Evolutionary conservation across 768 basidiomycete species (phyloP).

Genomic region (Multifurca ochricompacta): DNA sequence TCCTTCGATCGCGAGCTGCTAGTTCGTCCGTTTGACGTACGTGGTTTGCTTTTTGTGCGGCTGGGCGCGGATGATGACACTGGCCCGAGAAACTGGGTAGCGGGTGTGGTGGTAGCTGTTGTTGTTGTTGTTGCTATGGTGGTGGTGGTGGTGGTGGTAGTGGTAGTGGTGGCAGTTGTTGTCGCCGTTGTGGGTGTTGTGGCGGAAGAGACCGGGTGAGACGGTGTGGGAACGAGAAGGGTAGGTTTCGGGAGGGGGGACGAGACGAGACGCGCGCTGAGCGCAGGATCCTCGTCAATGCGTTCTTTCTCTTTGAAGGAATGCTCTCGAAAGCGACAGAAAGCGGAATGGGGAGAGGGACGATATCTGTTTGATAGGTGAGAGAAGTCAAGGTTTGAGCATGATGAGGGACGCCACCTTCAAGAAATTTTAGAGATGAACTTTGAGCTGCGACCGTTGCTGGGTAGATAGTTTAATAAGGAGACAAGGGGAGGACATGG

Average conservation of each 20-base stretch:
- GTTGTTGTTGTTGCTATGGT: constrained; percentile 8
- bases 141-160: constrained; percentile 10
- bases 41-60: constrained; percentile 7
- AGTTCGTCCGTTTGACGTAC: constrained; percentile 13
- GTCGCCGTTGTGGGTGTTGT: constrained; percentile 10
- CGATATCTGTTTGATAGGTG: constrained; percentile 8
- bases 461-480: background rate
- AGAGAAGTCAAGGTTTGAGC: background rate
- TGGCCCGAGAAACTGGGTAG: constrained; percentile 3
- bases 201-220: constrained; percentile 9
- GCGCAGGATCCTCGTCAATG: constrained; percentile 20
- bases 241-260: constrained; percentile 8
- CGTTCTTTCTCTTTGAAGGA: constrained; percentile 18
- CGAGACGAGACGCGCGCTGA: constrained; percentile 4
- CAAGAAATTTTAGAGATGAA: constrained; percentile 13
- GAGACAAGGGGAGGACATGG: background rate
- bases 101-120: background rate
- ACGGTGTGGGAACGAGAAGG: background rate
- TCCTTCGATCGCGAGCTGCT: constrained; percentile 14
- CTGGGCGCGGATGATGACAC: background rate
- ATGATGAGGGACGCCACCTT: constrained; percentile 9
- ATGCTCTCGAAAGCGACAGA: constrained; percentile 14
- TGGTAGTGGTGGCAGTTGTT: too few relatives aligned
- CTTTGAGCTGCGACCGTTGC: constrained; percentile 6
- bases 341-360: constrained; percentile 17